Conservation (phyloP, 371 early-diverging fungal species). For the Nematocida ausubeli region DNA sequence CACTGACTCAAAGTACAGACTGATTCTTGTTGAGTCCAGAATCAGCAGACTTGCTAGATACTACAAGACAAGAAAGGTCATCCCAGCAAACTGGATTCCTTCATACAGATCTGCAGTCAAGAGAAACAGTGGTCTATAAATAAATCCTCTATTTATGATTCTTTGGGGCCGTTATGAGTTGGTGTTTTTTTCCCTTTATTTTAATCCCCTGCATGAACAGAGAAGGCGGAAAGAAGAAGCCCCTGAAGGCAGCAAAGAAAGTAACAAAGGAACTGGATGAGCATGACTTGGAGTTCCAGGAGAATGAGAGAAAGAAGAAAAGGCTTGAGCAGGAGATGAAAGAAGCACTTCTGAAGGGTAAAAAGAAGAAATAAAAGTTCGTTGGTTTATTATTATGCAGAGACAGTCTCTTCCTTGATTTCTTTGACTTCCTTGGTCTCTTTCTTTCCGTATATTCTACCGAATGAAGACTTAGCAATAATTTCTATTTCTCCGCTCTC, state of each 20-base stretch:
- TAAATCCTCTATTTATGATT: conserved; percentile 20
- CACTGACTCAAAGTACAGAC: conserved; percentile 94
- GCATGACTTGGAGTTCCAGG: conserved; percentile 24
- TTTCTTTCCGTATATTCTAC: conserved; percentile 55
- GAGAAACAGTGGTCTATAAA: conserved; percentile 59
- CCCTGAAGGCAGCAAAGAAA: conserved; percentile 47
- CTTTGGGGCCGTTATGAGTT: too few relatives aligned
- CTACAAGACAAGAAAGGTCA: conserved; percentile 93
- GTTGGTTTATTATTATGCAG: conserved; percentile 24
- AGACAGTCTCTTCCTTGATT: conserved; percentile 5
- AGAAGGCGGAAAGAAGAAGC: conserved; percentile 57
- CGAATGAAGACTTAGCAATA: conserved; percentile 47
- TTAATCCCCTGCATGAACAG: conserved; percentile 42
- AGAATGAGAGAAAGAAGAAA: conserved; percentile 27
- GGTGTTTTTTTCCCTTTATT: conserved; percentile 1
- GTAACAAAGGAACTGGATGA: conserved; percentile 3
- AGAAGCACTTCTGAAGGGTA: conserved; percentile 28
- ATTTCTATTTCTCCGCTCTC: conserved; percentile 52
- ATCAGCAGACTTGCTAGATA: conserved; percentile 97
- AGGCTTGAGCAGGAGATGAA: conserved; percentile 8
- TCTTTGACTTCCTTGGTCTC: conserved; percentile 23
- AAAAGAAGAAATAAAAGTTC: conserved; percentile 36
- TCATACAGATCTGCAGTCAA: conserved; percentile 49
- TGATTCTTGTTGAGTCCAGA: conserved; percentile 94
- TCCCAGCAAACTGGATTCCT: conserved; percentile 91